Conservation (phyloP, 1,284 basidiomycete genomes). For the Marasmius tenuissimus region DNA sequence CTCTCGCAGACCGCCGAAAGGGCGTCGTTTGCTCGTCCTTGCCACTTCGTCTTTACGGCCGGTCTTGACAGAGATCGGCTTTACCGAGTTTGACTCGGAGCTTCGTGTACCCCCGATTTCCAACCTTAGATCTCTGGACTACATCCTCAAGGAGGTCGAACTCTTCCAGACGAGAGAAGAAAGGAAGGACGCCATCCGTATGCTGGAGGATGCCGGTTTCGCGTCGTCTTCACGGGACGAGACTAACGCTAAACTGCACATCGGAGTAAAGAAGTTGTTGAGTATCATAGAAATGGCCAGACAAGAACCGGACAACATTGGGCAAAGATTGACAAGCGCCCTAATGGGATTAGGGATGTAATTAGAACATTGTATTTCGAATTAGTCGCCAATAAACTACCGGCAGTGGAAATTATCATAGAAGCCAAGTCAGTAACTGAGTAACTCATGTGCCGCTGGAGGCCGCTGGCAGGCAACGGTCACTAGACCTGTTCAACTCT, state of each 20-base stretch:
- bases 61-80: slow-evolving; percentile 89
- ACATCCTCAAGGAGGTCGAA: slow-evolving; percentile 81
- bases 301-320: slow-evolving; percentile 84
- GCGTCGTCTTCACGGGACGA: slow-evolving; percentile 45
- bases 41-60: slow-evolving; percentile 90
- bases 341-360: slow-evolving; percentile 63
- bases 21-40: slow-evolving; percentile 88
- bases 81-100: slow-evolving; percentile 90
- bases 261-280: slow-evolving; percentile 94
- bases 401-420: not conserved
- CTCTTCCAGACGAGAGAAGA: slow-evolving; percentile 72
- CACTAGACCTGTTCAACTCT: not conserved
- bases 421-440: not conserved
- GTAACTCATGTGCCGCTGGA: not conserved
- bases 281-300: slow-evolving; percentile 95
- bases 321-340: slow-evolving; percentile 71
- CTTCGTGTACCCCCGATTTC: slow-evolving; percentile 85
- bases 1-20: slow-evolving; percentile 91
- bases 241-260: slow-evolving; percentile 54
- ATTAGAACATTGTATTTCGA: not conserved
- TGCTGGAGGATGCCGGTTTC: slow-evolving; percentile 80
- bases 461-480: not conserved
- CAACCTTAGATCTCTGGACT: slow-evolving; percentile 70
- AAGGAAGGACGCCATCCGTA: slow-evolving; percentile 58
- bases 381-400: not conserved